Evolutionary conservation across 169 alveolate genomes (phyloP), one percentile per base, ranked within the genome.

Genomic region (Babesia divergens): DNA sequence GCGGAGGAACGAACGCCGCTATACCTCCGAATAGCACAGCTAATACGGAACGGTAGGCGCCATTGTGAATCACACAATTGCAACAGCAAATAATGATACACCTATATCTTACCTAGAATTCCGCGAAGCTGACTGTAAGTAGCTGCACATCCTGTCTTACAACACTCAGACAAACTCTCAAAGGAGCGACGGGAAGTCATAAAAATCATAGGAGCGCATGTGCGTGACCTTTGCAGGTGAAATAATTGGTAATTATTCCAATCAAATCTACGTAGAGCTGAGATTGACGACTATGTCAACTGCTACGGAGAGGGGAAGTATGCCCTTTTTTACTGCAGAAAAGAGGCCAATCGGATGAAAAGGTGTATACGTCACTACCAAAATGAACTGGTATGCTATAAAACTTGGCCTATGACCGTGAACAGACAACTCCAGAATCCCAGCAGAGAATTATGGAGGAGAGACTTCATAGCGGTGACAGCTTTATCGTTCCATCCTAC

Each of bases 21-120:
- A 24, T 75, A 46, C 52, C 35, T 50, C 26, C 59, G 72, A 35
- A 62, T 62, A 9, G 72, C 72, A 7, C 47, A 62, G 31, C 34
- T 9, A 16, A n/a, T 75, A 8, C 71, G 84, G 31, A n/a, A 38
- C 18, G 69, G 84, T 75, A 26, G 18, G 55, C n/a, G 14, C 6
- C 14, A n/a, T n/a, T 2, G 5, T 20, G 11, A 0, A n/a, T 16
- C 8, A 7, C 22, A 9, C 32, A 34, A 8, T 7, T 37, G 16
- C 29, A 18, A n/a, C 74, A 77, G 86, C 74, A 8, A 42, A 65
- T 70, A 77, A 44, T 6, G 65, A 77, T 29, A 26, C 46, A 11
- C 86, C 86, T 0, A 40, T 77, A 37, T 77, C 86, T 42, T 77
- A 77, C 40, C 75, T 77, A 28, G 82, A 77, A 67, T 77, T 77